Conservation (phyloP, 352 stramenopile genomes). For the Aphanomyces euteiches region DNA sequence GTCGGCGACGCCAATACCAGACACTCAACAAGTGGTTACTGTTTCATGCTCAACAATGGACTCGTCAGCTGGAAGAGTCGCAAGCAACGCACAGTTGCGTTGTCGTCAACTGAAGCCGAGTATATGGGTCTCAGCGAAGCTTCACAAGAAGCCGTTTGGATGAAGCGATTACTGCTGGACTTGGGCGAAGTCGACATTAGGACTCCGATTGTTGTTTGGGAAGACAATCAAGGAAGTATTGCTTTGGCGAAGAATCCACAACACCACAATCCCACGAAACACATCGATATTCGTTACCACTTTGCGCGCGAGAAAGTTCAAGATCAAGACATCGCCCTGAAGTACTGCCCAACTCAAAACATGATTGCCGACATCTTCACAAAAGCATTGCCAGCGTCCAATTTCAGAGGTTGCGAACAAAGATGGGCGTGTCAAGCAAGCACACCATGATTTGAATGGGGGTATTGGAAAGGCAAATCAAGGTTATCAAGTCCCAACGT, state of each 20-base stretch:
- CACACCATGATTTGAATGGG: neutral
- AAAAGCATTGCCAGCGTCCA: neutral
- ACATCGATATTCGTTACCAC: conserved; percentile 10
- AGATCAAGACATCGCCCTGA: neutral
- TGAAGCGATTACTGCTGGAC: neutral
- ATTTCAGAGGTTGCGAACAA: neutral
- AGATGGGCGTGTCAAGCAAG: conserved; percentile 9
- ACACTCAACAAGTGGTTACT: conserved; percentile 24
- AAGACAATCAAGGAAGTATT: conserved; percentile 1
- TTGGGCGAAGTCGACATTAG: neutral
- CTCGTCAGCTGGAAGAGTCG: conserved; percentile 26
- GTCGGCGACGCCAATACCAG: conserved; percentile 17
- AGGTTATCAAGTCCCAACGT: too few relatives aligned
- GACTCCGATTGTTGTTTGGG: conserved; percentile 3
- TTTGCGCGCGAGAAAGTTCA: neutral
- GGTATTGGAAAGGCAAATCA: neutral
- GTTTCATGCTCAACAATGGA: conserved; percentile 28
- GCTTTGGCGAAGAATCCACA: neutral
- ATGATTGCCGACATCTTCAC: neutral
- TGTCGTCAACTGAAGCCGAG: conserved; percentile 29
- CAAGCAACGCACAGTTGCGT: conserved; percentile 26
- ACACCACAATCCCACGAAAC: neutral
- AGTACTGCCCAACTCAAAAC: neutral
- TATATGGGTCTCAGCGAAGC: conserved; percentile 29
- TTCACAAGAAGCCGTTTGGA: conserved; percentile 18